Evolutionary conservation across 176 grass and related monocot genomes (phyloP).

Genomic region (Juncus inflexus): DNA sequence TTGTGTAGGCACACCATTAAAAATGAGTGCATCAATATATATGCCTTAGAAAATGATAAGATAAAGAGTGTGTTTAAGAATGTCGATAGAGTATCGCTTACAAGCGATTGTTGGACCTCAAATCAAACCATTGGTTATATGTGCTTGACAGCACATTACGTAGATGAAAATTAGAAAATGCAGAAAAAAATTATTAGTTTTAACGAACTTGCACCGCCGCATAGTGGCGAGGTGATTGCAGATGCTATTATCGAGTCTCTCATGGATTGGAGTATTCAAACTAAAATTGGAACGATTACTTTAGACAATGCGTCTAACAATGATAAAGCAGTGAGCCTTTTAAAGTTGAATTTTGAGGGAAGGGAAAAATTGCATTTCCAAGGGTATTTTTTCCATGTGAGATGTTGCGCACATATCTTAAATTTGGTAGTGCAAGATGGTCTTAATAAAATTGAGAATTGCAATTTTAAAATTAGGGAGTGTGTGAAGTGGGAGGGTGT

Average conservation of each 20-base stretch:
- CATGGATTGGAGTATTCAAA: not conserved
- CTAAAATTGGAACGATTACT: slow-evolving; percentile 10
- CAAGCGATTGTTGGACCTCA: not conserved
- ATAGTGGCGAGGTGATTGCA: not conserved
- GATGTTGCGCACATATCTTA: too few relatives aligned
- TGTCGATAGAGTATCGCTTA: slow-evolving; percentile 1
- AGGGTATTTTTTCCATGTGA: too few relatives aligned
- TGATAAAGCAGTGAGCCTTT: not conserved
- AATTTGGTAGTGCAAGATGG: too few relatives aligned
- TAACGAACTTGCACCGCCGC: not conserved
- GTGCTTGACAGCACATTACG: slow-evolving; percentile 7
- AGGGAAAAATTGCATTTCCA: too few relatives aligned
- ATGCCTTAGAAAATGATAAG: not conserved
- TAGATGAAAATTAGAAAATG: not conserved
- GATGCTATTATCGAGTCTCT: slow-evolving; percentile 8
- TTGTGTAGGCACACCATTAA: slow-evolving; percentile 1
- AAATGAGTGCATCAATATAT: not conserved
- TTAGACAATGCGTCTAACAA: too few relatives aligned
- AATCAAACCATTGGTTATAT: slow-evolving; percentile 12
- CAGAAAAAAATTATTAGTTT: slow-evolving; percentile 8
- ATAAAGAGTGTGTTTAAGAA: not conserved
- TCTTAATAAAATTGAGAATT: too few relatives aligned
- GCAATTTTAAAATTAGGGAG: too few relatives aligned
- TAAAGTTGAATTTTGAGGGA: slow-evolving; percentile 8
- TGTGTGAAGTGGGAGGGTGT: too few relatives aligned